These are phyloP conservation scores for Mucor saturninus DNA, from an alignment of 371 early-diverging fungal species.

Conservation along the genomic window DNA sequence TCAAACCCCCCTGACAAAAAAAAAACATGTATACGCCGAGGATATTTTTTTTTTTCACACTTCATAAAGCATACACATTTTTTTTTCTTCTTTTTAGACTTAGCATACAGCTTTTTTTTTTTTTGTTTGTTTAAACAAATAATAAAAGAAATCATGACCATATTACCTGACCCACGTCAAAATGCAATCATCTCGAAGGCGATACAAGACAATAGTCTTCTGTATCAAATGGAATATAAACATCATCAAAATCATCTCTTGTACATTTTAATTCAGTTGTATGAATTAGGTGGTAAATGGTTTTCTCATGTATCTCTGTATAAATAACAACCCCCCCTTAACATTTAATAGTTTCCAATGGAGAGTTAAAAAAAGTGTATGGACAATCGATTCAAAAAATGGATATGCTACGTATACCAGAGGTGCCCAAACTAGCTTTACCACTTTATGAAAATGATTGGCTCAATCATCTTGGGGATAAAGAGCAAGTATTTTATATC, in stretches of 20 bases:
- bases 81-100: neutral
- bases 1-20: too few species aligned
- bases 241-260: constrained; percentile 12
- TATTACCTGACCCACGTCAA: constrained; percentile 3
- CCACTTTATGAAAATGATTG: constrained; percentile 17
- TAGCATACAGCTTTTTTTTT: neutral
- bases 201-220: constrained; percentile 1
- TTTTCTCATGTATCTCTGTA: neutral
- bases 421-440: constrained; percentile 10
- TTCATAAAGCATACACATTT: neutral
- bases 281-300: constrained; percentile 9
- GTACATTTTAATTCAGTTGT: constrained; percentile 20
- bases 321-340: neutral
- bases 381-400: neutral
- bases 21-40: constrained; percentile 8
- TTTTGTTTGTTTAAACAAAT: constrained; percentile 4
- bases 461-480: constrained; percentile 33
- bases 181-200: constrained; percentile 7
- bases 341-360: constrained; percentile 5
- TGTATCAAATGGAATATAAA: constrained; percentile 26
- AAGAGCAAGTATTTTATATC: constrained; percentile 18
- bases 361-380: constrained; percentile 11
- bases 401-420: constrained; percentile 11
- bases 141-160: constrained; percentile 7
- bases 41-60: constrained; percentile 1